phyloP scores from a whole-genome alignment of 768 basidiomycete species.

The Lentinula sp. region DNA sequence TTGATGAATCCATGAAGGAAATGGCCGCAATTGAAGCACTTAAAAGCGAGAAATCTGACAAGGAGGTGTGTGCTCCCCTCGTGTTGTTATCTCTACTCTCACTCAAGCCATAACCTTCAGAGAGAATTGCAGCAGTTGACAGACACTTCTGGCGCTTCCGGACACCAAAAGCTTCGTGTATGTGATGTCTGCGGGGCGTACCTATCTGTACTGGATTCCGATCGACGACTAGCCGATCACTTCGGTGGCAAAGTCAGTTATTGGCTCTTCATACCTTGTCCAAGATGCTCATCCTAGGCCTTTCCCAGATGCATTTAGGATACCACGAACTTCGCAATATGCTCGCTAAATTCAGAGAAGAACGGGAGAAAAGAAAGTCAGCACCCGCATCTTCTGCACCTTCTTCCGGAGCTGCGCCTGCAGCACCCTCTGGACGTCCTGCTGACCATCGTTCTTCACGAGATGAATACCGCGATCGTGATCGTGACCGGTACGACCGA shows the following conservation, averaged over 20 bases:
- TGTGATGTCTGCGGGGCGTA: slow-evolving; percentile 99
- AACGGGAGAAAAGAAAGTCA: slow-evolving; percentile 75
- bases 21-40: slow-evolving; percentile 96
- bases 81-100: slow-evolving; percentile 7
- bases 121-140: slow-evolving; percentile 94
- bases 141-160: slow-evolving; percentile 96
- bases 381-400: slow-evolving; percentile 38
- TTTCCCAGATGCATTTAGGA: slow-evolving; percentile 89
- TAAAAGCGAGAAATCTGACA: slow-evolving; percentile 92
- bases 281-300: slow-evolving; percentile 12
- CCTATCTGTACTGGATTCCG: slow-evolving; percentile 94
- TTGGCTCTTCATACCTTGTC: neutral
- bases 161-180: slow-evolving; percentile 99
- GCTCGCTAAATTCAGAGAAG: slow-evolving; percentile 85
- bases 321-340: slow-evolving; percentile 98
- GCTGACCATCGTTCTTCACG: slow-evolving; percentile 55
- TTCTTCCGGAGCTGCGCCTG: slow-evolving; percentile 21
- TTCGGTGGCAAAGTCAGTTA: slow-evolving; percentile 94
- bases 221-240: slow-evolving; percentile 97
- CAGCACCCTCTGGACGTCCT: slow-evolving; percentile 35
- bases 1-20: slow-evolving; percentile 98
- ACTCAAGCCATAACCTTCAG: slow-evolving; percentile 27
- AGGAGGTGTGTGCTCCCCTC: slow-evolving; percentile 59
- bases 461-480: slow-evolving; percentile 57
- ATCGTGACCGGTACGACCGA: slow-evolving; percentile 66